These are phyloP conservation scores for Ulmus americana DNA, from an alignment of 331 rosid genomes.

Conservation along the genomic window DNA sequence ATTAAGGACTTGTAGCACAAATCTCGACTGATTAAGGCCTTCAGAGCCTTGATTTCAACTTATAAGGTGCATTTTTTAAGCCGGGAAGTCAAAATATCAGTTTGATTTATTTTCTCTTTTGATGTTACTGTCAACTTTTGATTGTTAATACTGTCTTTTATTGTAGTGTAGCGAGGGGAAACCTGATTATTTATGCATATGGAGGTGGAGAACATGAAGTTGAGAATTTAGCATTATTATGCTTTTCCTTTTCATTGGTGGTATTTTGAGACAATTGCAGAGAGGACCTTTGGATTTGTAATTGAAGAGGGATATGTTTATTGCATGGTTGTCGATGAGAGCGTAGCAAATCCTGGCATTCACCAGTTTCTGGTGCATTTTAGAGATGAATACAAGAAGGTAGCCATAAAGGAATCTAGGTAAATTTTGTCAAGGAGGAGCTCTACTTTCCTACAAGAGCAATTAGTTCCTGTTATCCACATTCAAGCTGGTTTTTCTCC, in stretches of 20 bases:
- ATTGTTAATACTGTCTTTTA: conserved; percentile 54
- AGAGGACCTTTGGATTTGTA: conserved; percentile 60
- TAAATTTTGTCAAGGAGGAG: conserved; percentile 53
- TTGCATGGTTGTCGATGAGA: conserved; percentile 59
- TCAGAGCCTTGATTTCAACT: too few species aligned
- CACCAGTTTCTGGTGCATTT: conserved; percentile 67
- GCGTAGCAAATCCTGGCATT: conserved; percentile 45
- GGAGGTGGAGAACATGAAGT: conserved; percentile 47
- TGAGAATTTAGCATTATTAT: conserved; percentile 47
- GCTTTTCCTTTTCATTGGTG: conserved; percentile 66
- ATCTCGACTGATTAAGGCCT: too few species aligned
- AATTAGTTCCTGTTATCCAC: conserved; percentile 58
- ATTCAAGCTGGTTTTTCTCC: conserved; percentile 47
- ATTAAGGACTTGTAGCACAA: too few species aligned
- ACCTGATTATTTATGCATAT: conserved; percentile 47
- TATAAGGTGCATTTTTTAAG: too few species aligned
- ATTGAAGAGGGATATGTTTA: conserved; percentile 67
- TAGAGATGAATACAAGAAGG: conserved; percentile 65
- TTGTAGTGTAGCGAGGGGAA: conserved; percentile 65
- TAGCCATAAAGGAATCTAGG: conserved; percentile 54
- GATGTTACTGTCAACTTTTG: conserved; percentile 5
- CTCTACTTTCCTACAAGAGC: conserved; percentile 50
- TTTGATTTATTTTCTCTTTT: too few species aligned
- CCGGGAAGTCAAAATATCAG: too few species aligned
- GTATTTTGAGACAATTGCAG: conserved; percentile 67